Percentiles rank a stretch among this genome's conserved stretches.
Evolutionary conservation across 495 filamentous ascomycete genomes (phyloP).

Genomic region (Patellaria atrata): DNA sequence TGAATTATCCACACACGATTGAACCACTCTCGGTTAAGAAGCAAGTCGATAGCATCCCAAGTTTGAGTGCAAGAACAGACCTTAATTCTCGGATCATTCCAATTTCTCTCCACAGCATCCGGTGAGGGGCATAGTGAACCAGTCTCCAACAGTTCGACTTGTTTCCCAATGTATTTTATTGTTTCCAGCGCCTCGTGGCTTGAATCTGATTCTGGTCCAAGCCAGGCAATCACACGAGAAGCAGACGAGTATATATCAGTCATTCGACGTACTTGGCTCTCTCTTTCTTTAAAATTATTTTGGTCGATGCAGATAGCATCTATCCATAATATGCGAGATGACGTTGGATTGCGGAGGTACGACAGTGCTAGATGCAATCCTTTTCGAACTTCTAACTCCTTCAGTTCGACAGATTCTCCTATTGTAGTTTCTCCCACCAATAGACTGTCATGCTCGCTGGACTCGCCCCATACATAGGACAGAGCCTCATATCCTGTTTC

Average conservation of each 20-base stretch:
- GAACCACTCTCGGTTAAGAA: constrained; percentile 1
- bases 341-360: constrained; percentile 1
- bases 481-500: constrained; percentile 13
- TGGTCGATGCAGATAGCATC: constrained; percentile 13
- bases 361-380: constrained; percentile 6
- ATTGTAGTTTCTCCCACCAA: too few species aligned
- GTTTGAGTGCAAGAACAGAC: too few species aligned
- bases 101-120: too few species aligned
- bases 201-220: constrained; percentile 3
- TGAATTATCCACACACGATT: constrained; percentile 3
- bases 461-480: constrained; percentile 5
- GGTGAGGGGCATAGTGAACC: too few species aligned
- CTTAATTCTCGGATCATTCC: too few species aligned
- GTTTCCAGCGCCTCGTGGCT: too few species aligned
- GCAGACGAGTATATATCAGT: constrained; percentile 10
- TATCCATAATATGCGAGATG: constrained; percentile 5
- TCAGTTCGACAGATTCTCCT: constrained; percentile 2
- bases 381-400: constrained; percentile 1
- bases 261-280: constrained; percentile 6
- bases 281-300: constrained; percentile 2
- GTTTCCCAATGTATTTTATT: too few species aligned
- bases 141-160: too few species aligned
- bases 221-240: constrained; percentile 5
- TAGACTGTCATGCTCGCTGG: background rate
- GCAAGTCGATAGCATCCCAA: background rate